Conservation (phyloP, 768 basidiomycete species). For the Auriculariales sp. region DNA sequence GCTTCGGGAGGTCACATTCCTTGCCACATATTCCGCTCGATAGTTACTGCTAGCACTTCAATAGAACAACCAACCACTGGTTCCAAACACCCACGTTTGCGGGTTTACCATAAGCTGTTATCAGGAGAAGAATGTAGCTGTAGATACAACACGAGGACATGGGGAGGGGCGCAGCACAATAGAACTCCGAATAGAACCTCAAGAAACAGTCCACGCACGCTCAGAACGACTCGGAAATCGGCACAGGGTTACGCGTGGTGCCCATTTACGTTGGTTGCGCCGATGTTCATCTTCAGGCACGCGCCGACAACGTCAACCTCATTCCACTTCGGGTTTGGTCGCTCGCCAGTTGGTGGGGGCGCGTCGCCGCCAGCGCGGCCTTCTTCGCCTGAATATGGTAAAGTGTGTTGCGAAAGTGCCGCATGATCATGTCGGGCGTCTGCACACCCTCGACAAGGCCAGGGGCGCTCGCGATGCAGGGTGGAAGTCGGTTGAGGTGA, state of each 20-base stretch:
- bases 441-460: slow-evolving; percentile 87
- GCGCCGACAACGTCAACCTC: slow-evolving; percentile 85
- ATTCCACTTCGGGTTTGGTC: slow-evolving; percentile 51
- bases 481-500: slow-evolving; percentile 76
- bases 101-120: no score
- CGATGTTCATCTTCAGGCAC: slow-evolving; percentile 74
- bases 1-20: no score
- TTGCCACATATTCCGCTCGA: no score
- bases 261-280: neutral
- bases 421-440: slow-evolving; percentile 82
- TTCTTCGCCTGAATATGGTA: slow-evolving; percentile 71
- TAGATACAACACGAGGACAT: neutral
- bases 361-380: slow-evolving; percentile 13
- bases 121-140: neutral
- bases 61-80: no score
- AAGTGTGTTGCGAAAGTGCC: slow-evolving; percentile 89
- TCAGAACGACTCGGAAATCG: no score
- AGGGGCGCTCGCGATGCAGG: slow-evolving; percentile 77
- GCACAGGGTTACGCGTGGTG: no score
- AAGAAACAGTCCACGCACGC: no score
- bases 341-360: slow-evolving; percentile 25
- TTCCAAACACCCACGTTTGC: no score
- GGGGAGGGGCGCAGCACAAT: neutral
- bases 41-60: no score
- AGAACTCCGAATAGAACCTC: no score